Conservation (phyloP, 2,329 filamentous ascomycete genomes). For the Clonostachys chloroleuca region DNA sequence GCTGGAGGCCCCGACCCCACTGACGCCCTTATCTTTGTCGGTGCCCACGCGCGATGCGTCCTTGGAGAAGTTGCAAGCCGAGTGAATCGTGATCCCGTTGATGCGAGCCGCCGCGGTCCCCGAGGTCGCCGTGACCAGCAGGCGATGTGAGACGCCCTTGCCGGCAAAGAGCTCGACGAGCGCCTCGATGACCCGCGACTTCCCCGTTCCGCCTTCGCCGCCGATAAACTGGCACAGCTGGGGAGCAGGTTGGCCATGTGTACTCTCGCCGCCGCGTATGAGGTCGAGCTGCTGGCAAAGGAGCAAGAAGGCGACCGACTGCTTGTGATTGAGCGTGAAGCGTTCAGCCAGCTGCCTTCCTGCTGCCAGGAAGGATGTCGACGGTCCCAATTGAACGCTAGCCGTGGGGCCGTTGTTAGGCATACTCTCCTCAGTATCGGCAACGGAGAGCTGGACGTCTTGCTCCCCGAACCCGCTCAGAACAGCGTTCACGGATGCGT, state of each 20-base stretch:
- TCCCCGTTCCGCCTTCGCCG: not conserved
- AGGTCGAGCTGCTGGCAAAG: not conserved
- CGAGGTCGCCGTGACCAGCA: too few relatives aligned
- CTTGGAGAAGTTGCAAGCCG: too few relatives aligned
- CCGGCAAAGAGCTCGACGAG: not conserved
- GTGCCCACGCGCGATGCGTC: too few relatives aligned
- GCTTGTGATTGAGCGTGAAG: not conserved
- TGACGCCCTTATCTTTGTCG: too few relatives aligned
- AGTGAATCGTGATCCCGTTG: too few relatives aligned
- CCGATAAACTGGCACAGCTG: not conserved
- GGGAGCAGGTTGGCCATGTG: not conserved
- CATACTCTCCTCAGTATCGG: not conserved
- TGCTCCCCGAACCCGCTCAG: not conserved
- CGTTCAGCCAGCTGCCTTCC: too few relatives aligned
- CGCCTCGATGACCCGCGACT: not conserved
- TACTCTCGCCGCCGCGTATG: not conserved
- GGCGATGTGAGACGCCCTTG: not conserved
- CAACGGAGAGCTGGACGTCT: not conserved
- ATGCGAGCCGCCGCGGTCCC: too few relatives aligned
- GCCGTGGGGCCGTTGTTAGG: not conserved
- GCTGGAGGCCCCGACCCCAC: too few relatives aligned
- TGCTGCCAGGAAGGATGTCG: not conserved
- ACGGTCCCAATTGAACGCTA: not conserved
- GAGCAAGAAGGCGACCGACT: not conserved
- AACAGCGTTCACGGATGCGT: not conserved